Evolutionary conservation across 257 asterid genomes (phyloP).

Genomic region (Prunella vulgaris): DNA sequence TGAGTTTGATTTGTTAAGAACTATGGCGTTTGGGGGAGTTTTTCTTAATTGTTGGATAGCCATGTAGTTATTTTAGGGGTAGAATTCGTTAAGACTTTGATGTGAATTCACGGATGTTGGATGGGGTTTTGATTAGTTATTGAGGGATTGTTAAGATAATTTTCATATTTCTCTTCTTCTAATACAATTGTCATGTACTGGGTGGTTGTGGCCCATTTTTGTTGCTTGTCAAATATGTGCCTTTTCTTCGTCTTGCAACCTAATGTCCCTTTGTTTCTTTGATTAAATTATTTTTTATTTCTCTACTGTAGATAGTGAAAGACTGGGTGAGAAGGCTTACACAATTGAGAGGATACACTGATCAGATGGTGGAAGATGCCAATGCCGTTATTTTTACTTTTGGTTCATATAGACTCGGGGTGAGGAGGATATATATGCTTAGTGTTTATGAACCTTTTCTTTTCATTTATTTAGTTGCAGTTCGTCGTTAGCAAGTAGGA

Average conservation of each 20-base stretch:
- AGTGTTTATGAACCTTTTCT: background rate
- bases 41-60: background rate
- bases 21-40: background rate
- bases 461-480: background rate
- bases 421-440: slow-evolving; percentile 28
- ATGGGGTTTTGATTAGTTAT: background rate
- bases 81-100: background rate
- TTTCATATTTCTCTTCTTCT: background rate
- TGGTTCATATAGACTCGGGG: slow-evolving; percentile 97
- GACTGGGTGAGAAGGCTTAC: slow-evolving; percentile 69
- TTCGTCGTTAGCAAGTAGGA: background rate
- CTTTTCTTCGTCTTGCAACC: background rate
- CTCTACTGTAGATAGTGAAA: slow-evolving; percentile 41
- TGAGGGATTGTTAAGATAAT: background rate
- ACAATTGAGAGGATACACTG: slow-evolving; percentile 59
- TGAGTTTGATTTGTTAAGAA: background rate
- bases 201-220: background rate
- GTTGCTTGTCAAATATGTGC: background rate
- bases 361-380: slow-evolving; percentile 86
- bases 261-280: background rate
- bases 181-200: background rate
- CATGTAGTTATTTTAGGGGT: background rate
- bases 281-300: background rate
- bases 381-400: slow-evolving; percentile 81
- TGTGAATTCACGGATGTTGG: background rate